phyloP scores from a whole-genome alignment of 345 rosid genomes.

The Trapa incisa region DNA sequence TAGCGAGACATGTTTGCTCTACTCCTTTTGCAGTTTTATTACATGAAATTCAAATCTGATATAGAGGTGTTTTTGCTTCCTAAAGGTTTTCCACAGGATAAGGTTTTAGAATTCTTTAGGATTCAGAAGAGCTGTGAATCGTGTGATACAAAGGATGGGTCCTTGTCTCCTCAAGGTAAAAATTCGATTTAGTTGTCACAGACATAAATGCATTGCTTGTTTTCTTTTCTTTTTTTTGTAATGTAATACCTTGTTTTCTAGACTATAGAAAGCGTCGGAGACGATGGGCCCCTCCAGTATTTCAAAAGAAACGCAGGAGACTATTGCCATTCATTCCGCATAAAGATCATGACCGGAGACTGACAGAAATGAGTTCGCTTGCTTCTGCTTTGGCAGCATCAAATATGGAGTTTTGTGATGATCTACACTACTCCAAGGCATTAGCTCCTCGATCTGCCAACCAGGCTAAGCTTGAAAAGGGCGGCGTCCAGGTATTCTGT shows the following conservation, averaged over 20 bases:
- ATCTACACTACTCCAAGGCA: slow-evolving; percentile 41
- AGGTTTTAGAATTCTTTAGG: slow-evolving; percentile 67
- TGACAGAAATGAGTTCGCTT: slow-evolving; percentile 69
- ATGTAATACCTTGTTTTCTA: slow-evolving; percentile 10
- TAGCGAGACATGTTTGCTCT: not conserved
- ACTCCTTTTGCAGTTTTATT: not conserved
- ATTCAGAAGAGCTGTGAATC: slow-evolving; percentile 33
- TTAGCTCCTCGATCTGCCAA: slow-evolving; percentile 76
- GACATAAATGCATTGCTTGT: not conserved
- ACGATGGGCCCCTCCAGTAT: slow-evolving; percentile 49
- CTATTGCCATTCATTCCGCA: slow-evolving; percentile 64
- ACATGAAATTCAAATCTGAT: slow-evolving; percentile 9
- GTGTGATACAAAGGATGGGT: slow-evolving; percentile 14
- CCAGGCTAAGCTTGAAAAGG: slow-evolving; percentile 58
- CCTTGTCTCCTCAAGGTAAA: slow-evolving; percentile 41
- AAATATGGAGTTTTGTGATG: slow-evolving; percentile 56
- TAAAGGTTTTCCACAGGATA: slow-evolving; percentile 71
- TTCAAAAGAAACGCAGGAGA: slow-evolving; percentile 68
- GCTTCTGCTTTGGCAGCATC: slow-evolving; percentile 70
- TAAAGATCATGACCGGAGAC: slow-evolving; percentile 46
- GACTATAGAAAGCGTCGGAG: slow-evolving; percentile 50
- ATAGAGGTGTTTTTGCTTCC: slow-evolving; percentile 1
- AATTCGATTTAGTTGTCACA: not conserved
- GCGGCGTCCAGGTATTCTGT: slow-evolving; percentile 78
- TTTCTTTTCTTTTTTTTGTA: slow-evolving; percentile 2